Evolutionary conservation across 2,329 filamentous ascomycete genomes (phyloP).

Genomic region (Nothophaeocryptopus gaeumannii): DNA sequence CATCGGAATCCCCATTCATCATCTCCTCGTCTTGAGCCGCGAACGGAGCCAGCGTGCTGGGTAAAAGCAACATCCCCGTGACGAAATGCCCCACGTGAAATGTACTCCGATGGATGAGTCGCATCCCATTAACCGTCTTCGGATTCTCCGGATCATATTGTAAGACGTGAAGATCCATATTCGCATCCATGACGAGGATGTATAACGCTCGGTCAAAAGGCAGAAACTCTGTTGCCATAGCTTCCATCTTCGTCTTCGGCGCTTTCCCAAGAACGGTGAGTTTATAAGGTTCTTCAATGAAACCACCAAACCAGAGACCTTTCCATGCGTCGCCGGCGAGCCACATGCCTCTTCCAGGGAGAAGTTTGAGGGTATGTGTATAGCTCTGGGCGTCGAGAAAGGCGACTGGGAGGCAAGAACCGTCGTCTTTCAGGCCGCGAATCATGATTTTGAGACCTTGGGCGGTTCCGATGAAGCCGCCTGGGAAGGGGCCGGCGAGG

Average conservation of each 20-base stretch:
- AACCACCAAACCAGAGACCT: constrained; percentile 93
- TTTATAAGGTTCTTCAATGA: constrained; percentile 94
- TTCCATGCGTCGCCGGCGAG: constrained; percentile 88
- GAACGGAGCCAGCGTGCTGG: constrained; percentile 55
- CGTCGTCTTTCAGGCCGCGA: constrained; percentile 90
- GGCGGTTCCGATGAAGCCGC: constrained; percentile 78
- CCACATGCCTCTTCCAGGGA: constrained; percentile 79
- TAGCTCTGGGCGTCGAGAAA: constrained; percentile 98
- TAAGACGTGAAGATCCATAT: constrained; percentile 81
- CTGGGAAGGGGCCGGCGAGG: constrained; percentile 70
- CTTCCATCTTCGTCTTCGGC: constrained; percentile 66
- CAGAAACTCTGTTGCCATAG: constrained; percentile 80
- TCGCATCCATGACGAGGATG: constrained; percentile 77
- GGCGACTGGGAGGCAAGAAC: constrained; percentile 84
- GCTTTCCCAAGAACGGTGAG: constrained; percentile 92
- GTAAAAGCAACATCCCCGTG: constrained; percentile 71
- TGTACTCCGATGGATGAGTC: constrained; percentile 80
- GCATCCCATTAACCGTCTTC: constrained; percentile 84
- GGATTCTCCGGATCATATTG: constrained; percentile 97
- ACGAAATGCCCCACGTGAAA: constrained; percentile 83
- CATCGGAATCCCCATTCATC: constrained; percentile 28
- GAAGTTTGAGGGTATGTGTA: constrained; percentile 77
- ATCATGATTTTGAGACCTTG: constrained; percentile 99
- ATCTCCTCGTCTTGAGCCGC: constrained; percentile 36
- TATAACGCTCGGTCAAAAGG: constrained; percentile 80